Base-by-base conservation (phyloP, 306 rosid genomes). In the Trifolium pratense region DNA sequence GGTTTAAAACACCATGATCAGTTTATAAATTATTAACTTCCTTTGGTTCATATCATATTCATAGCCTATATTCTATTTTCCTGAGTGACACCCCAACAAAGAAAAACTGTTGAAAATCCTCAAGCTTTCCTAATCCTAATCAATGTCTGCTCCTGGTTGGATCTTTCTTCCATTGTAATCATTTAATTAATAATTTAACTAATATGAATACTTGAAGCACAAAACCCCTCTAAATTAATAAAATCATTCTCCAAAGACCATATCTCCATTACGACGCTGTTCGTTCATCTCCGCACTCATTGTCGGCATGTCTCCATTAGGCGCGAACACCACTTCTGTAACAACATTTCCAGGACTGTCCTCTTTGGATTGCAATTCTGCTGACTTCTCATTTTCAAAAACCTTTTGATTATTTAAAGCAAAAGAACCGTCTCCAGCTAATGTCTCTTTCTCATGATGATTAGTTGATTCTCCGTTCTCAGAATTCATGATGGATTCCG, bases 81-180 rank as follows among this genome's bases (percentile, higher is more conserved):
- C 74, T 74, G 61, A 58, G 58, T 68, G 66, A 69, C 71, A 49
- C 40, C 76, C 79, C 49, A 79, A 75, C 73, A 36, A 83, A 75
- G 59, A 76, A 84, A 73, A 72, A 60, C 29, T 56, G 84, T 72
- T 53, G 84, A 81, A 77, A 77, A 61, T 83, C 82, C 63, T 68
- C 78, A 43, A 64, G 53, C 40, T 65, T 66, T 76, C 43, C 66
- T 55, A 70, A 25, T 32, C 67, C 72, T 74, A 79, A 66, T 46
- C 5, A 74, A 17, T 34, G 18, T 59, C 64, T 34, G 40, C 69
- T 52, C 48, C 75, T 46, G 36, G 78, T 57, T 61, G 62, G 52
- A 73, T 75, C 31, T 51, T 26, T 68, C 80, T 85, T 73, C 74
- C 66, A 61, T 32, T 77, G 57, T 51, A 74, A 40, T 55, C 17